Percentiles rank a stretch among this genome's conserved stretches.
Conservation (phyloP, 2,329 filamentous ascomycete species). For the Amauroascus niger region DNA sequence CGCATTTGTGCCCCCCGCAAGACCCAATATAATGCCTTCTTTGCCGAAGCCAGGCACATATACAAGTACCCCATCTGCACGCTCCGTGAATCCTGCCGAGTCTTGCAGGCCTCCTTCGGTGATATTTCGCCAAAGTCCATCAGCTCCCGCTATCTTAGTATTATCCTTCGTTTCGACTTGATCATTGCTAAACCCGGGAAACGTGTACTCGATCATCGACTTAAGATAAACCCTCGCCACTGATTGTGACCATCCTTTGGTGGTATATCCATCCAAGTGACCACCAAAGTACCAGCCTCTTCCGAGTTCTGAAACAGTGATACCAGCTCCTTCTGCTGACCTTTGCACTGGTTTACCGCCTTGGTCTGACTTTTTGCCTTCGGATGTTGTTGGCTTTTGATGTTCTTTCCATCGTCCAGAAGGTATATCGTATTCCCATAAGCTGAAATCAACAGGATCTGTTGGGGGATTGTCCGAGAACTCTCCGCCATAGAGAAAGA, state of each 20-base stretch:
- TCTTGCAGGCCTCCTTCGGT: constrained; percentile 61
- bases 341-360: constrained; percentile 52
- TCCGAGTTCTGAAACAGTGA: constrained; percentile 59
- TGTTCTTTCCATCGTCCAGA: constrained; percentile 55
- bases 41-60: constrained; percentile 68
- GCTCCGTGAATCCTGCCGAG: constrained; percentile 57
- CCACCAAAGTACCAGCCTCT: constrained; percentile 72
- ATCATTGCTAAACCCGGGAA: constrained; percentile 57
- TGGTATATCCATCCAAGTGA: constrained; percentile 57
- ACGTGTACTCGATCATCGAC: constrained; percentile 65
- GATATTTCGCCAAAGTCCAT: constrained; percentile 62
- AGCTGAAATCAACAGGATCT: constrained; percentile 50
- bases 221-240: constrained; percentile 58
- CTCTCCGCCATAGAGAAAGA: constrained; percentile 66
- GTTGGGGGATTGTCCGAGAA: constrained; percentile 55
- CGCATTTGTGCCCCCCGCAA: constrained; percentile 62
- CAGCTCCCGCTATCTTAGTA: constrained; percentile 48
- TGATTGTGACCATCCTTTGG: constrained; percentile 58
- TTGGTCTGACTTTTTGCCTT: constrained; percentile 52
- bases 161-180: constrained; percentile 49
- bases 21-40: constrained; percentile 64
- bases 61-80: constrained; percentile 62
- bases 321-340: constrained; percentile 62
- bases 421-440: constrained; percentile 61
- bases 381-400: constrained; percentile 50